Base-by-base conservation (phyloP, 2,329 filamentous ascomycete genomes). In the Sporothrix inflata region DNA sequence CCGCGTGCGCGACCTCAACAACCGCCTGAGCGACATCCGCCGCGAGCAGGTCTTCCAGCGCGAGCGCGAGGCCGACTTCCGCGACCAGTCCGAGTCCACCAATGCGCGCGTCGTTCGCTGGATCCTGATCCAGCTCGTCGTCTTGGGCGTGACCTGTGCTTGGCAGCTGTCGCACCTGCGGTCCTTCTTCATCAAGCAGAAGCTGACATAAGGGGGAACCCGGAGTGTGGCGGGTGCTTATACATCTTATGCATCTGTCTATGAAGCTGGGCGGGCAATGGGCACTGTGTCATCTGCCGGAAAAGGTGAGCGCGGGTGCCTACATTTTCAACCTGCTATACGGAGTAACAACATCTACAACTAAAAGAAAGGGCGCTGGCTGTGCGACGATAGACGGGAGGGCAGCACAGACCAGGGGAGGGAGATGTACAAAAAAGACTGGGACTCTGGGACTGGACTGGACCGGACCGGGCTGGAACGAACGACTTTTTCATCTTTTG, bases 121-220 rank as follows among this genome's bases (percentile, higher is more conserved):
- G 95, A 95, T 96, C 76, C 79, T 98, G 76, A 91, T 98, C 76
- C 96, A 99, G 83, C 85, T 98, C 74, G 87, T 90, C 69, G 89
- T 98, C 49, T 86, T 99, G 70, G 93, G 91, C 71, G 86, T 91
- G 71, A 97, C 96, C 45, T 99, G 96, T 84, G 93, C 94, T 74
- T 99, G 96, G 96, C 96, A 99, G 83, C 86, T 99, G 63, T 97
- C 94, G 70, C 95, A 99, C 83, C 88, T 99, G 78, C 89, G 96
- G 77, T 92, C 93, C 63, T 99, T 99, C 88, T 99, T 99, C 86
- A 99, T 99, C 86, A 99, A 99, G 88, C 95, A 98, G 86, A 99
- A 99, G 88, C 90, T 99, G 81, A 98, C 96, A 73, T 99, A 89
- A 83, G 21, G 2, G 51, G 34, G 9, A 24, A 3, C 7, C 4